Evolutionary conservation across 306 rosid species (phyloP).

Genomic region (Benincasa hispida): DNA sequence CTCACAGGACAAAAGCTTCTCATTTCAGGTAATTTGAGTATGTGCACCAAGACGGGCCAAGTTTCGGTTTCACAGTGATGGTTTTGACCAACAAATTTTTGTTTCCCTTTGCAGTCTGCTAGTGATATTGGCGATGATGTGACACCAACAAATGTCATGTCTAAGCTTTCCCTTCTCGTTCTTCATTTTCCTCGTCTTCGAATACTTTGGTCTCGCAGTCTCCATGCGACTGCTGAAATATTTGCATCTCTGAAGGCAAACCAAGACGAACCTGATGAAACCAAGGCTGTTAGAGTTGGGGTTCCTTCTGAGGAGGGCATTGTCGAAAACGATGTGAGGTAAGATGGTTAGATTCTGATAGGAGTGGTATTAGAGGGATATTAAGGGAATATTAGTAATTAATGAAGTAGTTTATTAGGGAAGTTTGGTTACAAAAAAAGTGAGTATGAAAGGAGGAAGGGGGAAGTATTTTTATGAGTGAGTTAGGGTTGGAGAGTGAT

Average conservation of each 20-base stretch:
- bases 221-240: conserved; percentile 89
- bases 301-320: conserved; percentile 93
- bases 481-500: too few species aligned
- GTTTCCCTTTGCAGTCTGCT: conserved; percentile 58
- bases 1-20: conserved; percentile 92
- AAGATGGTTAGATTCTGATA: not conserved
- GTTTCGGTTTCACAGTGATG: conserved; percentile 6
- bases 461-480: too few species aligned
- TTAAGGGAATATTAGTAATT: too few species aligned
- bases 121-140: conserved; percentile 93
- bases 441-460: too few species aligned
- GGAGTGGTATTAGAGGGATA: too few species aligned
- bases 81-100: conserved; percentile 2
- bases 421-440: too few species aligned
- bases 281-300: conserved; percentile 83
- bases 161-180: conserved; percentile 80
- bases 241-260: conserved; percentile 78
- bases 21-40: conserved; percentile 67
- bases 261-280: conserved; percentile 88
- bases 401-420: too few species aligned
- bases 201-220: conserved; percentile 90
- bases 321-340: conserved; percentile 87
- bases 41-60: not conserved
- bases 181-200: conserved; percentile 87
- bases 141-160: conserved; percentile 76